Evolutionary conservation across 768 basidiomycete species (phyloP).

Genomic region (Neoboletus brunneissimus): DNA sequence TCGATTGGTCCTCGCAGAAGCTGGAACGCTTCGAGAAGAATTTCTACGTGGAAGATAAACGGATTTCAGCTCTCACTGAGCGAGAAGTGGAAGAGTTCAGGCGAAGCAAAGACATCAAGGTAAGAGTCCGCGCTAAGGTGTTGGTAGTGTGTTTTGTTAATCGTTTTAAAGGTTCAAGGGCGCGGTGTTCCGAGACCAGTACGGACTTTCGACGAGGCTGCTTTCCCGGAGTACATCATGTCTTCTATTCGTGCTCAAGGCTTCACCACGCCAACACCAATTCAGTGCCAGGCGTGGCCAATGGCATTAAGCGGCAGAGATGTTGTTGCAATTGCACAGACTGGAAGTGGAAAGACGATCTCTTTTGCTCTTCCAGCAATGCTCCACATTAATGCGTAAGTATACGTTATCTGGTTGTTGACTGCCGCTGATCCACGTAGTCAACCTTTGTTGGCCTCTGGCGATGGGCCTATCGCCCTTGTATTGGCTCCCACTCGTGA

Average conservation of each 20-base stretch:
- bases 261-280: conserved; percentile 86
- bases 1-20: conserved; percentile 79
- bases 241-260: conserved; percentile 91
- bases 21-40: conserved; percentile 95
- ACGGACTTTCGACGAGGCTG: conserved; percentile 88
- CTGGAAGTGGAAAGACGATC: conserved; percentile 98
- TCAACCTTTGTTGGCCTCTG: conserved; percentile 88
- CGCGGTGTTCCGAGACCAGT: conserved; percentile 86
- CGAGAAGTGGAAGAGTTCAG: conserved; percentile 89
- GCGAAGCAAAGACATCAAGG: conserved; percentile 83
- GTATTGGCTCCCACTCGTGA: conserved; percentile 98
- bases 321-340: conserved; percentile 95
- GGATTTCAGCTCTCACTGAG: conserved; percentile 72
- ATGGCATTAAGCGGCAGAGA: conserved; percentile 96
- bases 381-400: conserved; percentile 99
- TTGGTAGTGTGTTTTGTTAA: background rate
- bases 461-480: conserved; percentile 96
- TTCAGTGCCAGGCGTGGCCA: conserved; percentile 99
- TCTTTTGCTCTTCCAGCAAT: conserved; percentile 98
- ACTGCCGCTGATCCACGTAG: conserved; percentile 36
- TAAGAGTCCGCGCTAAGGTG: conserved; percentile 26
- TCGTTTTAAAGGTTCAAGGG: conserved; percentile 72
- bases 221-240: conserved; percentile 96
- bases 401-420: conserved; percentile 7
- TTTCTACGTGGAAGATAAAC: conserved; percentile 91